phyloP scores from a whole-genome alignment of 2,329 filamentous ascomycete genomes.

The Calonectria hawksworthii region DNA sequence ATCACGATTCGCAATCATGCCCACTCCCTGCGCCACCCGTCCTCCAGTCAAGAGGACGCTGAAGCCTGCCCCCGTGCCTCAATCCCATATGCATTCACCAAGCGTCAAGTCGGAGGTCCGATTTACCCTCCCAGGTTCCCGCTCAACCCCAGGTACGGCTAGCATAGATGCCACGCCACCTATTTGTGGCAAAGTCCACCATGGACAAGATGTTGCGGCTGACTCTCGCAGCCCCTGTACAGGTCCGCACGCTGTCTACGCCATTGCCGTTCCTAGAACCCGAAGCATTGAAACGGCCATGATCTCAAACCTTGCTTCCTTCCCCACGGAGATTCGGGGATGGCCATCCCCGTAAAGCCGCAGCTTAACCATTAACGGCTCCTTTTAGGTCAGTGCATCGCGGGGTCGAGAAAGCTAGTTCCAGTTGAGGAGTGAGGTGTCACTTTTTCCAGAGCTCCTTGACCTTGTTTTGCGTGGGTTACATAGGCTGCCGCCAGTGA shows the following conservation, averaged over 20 bases:
- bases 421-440: neutral
- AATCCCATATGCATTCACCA: slow-evolving; percentile 43
- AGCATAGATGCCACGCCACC: neutral
- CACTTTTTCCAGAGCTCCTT: neutral
- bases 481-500: neutral
- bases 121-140: slow-evolving; percentile 46
- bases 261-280: slow-evolving; percentile 55
- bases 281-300: slow-evolving; percentile 36
- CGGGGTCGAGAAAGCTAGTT: neutral
- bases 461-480: neutral
- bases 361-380: neutral
- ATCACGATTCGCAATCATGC: slow-evolving; percentile 29
- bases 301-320: slow-evolving; percentile 16
- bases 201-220: slow-evolving; percentile 6
- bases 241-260: slow-evolving; percentile 46
- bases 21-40: slow-evolving; percentile 30
- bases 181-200: neutral
- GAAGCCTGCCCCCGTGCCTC: slow-evolving; percentile 42
- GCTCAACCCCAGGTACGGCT: slow-evolving; percentile 44
- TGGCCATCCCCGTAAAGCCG: slow-evolving; percentile 2
- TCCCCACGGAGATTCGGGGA: neutral
- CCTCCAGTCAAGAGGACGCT: slow-evolving; percentile 41
- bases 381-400: neutral
- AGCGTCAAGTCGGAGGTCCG: slow-evolving; percentile 45
- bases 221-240: slow-evolving; percentile 39